Base-by-base conservation (phyloP, 192 early-diverging fungal species). In the Linnemannia schmuckeri region DNA sequence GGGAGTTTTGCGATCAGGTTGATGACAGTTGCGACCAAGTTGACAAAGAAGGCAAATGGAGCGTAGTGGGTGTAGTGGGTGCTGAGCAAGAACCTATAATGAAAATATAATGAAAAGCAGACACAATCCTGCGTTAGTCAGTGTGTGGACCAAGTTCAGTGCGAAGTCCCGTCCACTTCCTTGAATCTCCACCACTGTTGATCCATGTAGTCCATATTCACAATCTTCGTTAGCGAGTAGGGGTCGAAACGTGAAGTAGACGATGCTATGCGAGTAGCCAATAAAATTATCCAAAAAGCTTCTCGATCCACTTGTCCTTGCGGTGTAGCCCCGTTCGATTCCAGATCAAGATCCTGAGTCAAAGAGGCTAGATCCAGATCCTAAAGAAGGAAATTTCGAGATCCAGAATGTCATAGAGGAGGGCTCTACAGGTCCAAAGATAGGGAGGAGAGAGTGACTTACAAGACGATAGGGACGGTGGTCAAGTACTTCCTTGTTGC, bases 51-150 rank as follows among this genome's bases (percentile, higher is more conserved):
- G 24, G 96, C 97, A 40, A 95, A 85, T 5, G 95, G 83, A 78
- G 99, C 96, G 90, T 99, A 99, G 91, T 98, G 96, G 1, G 97
- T 96, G 90, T 98, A 99, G 89, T 99, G 97, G 38, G 97, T 97
- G 89, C 96, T 96, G 47, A 99, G 87, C 70, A 99, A 91, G 83
- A 99, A 99, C 79, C 94, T 96, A 82, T 17, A 24, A 20, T 3
- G 15, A 12, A 66, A 33, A 33, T 61, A 9, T 12, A 46, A 46
- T 15, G n/a, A 33, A 9, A 66, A 6, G n/a, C 55, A 57, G n/a
- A 5, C 5, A 5, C 9, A 66, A 30, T 6, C 24, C 27, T 30
- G 10, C 13, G 61, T 66, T 27, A 66, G 61, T 10, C 27, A 33
- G 10, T 66, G 61, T 66, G 13, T 4, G 2, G 61, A 33, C 10